Conservation (phyloP, 2,329 filamentous ascomycete species). For the Colletotrichum higginsianum region DNA sequence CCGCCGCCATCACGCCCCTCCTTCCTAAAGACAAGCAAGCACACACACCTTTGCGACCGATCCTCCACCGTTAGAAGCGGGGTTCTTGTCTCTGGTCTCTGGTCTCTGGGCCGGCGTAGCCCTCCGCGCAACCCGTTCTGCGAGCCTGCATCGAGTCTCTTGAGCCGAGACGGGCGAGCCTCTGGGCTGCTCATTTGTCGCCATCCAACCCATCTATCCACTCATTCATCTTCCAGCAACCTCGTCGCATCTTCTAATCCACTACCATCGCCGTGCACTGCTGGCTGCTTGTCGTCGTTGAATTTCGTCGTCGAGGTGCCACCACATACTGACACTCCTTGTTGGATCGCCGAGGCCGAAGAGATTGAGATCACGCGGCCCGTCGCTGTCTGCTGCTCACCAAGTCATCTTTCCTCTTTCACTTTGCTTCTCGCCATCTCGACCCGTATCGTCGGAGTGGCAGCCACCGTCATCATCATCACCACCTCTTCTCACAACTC, state of each 20-base stretch:
- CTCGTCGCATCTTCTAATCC: background rate
- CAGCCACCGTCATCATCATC: background rate
- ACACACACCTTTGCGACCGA: constrained; percentile 22
- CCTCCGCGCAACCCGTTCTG: constrained; percentile 25
- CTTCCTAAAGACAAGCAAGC: background rate
- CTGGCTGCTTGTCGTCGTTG: background rate
- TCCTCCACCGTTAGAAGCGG: constrained; percentile 25
- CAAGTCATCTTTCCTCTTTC: constrained; percentile 24
- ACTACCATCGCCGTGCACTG: background rate
- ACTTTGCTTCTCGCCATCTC: background rate
- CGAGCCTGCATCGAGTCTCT: constrained; percentile 25
- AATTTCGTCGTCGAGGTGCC: constrained; percentile 10
- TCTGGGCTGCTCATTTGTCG: background rate
- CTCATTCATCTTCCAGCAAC: background rate
- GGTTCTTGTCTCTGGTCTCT: constrained; percentile 1
- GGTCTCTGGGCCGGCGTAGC: constrained; percentile 23
- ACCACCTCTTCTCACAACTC: background rate
- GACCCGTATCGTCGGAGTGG: constrained; percentile 13
- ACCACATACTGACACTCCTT: constrained; percentile 15
- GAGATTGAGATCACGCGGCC: constrained; percentile 12
- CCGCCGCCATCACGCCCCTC: constrained; percentile 22
- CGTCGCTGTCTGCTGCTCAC: constrained; percentile 24
- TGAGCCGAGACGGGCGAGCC: constrained; percentile 8
- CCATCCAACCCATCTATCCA: constrained; percentile 13
- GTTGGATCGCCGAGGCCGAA: background rate